phyloP scores from a whole-genome alignment of 495 filamentous ascomycete species.

The Tetracladium marchalianum region DNA sequence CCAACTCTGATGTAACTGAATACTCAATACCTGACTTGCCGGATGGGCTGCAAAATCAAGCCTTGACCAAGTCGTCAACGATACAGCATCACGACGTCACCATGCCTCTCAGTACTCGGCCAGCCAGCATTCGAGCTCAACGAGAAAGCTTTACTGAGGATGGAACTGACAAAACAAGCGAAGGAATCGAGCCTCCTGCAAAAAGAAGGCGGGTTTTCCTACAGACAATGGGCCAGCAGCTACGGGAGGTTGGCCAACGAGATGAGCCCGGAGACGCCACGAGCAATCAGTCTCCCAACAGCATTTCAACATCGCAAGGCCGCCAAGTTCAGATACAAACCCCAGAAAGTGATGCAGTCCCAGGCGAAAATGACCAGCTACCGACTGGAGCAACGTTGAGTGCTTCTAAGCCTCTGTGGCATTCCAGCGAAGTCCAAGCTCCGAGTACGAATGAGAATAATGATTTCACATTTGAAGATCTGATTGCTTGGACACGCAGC shows the following conservation, averaged over 20 bases:
- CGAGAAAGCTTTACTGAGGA: background rate
- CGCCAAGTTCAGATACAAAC: conserved; percentile 12
- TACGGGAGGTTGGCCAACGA: background rate
- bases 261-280: background rate
- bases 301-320: background rate
- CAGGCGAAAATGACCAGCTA: conserved; percentile 37
- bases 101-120: too few relatives aligned
- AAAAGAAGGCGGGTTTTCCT: conserved; percentile 3
- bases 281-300: background rate
- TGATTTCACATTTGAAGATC: conserved; percentile 10
- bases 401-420: background rate
- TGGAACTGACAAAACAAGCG: background rate
- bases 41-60: too few relatives aligned
- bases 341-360: conserved; percentile 26
- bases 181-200: background rate
- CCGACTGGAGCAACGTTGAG: background rate
- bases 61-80: too few relatives aligned
- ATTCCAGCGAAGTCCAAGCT: conserved; percentile 10
- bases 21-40: too few relatives aligned
- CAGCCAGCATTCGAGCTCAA: too few relatives aligned
- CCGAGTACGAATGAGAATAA: conserved; percentile 1
- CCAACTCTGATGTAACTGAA: too few relatives aligned
- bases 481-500: conserved; percentile 28
- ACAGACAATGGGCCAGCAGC: conserved; percentile 3
- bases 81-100: too few relatives aligned